Evolutionary conservation across 2,329 filamentous ascomycete species (phyloP).

Genomic region (Alternaria brassicicola): DNA sequence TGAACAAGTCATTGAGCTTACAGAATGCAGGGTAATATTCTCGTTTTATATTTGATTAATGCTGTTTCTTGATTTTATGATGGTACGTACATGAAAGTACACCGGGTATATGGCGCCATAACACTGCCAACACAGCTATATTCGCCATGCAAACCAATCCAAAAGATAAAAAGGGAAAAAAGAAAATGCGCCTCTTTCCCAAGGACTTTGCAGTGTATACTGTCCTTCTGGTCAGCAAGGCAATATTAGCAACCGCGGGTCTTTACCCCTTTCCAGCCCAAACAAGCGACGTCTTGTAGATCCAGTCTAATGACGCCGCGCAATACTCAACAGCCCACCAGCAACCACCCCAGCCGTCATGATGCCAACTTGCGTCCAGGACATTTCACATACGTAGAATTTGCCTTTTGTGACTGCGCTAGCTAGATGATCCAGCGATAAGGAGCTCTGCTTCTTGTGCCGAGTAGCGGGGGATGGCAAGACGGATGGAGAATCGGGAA

Average conservation of each 20-base stretch:
- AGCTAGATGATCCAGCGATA: background rate
- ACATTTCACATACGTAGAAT: background rate
- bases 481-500: background rate
- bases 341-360: background rate
- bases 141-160: background rate
- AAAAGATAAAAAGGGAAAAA: background rate
- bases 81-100: background rate
- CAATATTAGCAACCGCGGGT: background rate
- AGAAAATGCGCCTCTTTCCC: background rate
- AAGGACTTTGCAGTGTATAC: background rate
- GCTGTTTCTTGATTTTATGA: background rate
- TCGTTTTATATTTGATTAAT: background rate
- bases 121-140: background rate
- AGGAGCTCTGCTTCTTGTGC: background rate
- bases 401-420: background rate
- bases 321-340: background rate
- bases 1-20: background rate
- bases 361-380: background rate
- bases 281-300: background rate
- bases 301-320: background rate
- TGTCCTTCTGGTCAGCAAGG: background rate
- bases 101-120: slow-evolving; percentile 5
- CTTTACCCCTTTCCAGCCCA: background rate
- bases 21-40: background rate
- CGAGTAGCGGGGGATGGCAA: background rate